Conservation (phyloP, 208 protist species). For the Herpetomonas samuelpessoai region DNA sequence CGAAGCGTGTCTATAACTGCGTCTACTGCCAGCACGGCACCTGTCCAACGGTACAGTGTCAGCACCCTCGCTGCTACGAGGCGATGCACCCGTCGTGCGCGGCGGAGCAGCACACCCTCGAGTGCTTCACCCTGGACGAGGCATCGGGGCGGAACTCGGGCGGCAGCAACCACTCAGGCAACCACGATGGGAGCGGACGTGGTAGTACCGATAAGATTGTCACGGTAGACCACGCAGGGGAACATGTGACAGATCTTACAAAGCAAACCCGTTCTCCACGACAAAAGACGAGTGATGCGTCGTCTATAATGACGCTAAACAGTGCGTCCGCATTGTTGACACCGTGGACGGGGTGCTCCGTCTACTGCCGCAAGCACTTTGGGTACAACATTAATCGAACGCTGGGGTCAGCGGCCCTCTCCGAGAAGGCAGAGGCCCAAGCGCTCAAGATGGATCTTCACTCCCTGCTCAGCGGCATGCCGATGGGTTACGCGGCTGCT, state of each 20-base stretch:
- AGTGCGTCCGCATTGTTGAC: conserved; percentile 1
- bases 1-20: conserved; percentile 44
- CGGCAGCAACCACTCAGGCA: not conserved
- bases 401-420: conserved; percentile 26
- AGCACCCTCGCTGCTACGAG: conserved; percentile 62
- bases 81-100: conserved; percentile 74
- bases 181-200: not conserved
- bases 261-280: not conserved
- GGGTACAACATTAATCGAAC: conserved; percentile 25
- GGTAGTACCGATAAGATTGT: not conserved
- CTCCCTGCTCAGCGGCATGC: conserved; percentile 20
- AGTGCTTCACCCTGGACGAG: conserved; percentile 29
- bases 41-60: conserved; percentile 40
- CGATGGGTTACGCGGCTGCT: not conserved
- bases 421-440: conserved; percentile 37
- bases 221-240: not conserved
- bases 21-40: conserved; percentile 47
- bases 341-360: conserved; percentile 47
- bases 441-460: conserved; percentile 41
- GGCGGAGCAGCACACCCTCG: conserved; percentile 43
- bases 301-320: not conserved
- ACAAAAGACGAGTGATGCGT: not conserved
- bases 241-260: too few species aligned
- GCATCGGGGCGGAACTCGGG: not conserved
- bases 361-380: conserved; percentile 69